Evolutionary conservation across 2,329 filamentous ascomycete species (phyloP).

Genomic region (Tolypocladium sp.): DNA sequence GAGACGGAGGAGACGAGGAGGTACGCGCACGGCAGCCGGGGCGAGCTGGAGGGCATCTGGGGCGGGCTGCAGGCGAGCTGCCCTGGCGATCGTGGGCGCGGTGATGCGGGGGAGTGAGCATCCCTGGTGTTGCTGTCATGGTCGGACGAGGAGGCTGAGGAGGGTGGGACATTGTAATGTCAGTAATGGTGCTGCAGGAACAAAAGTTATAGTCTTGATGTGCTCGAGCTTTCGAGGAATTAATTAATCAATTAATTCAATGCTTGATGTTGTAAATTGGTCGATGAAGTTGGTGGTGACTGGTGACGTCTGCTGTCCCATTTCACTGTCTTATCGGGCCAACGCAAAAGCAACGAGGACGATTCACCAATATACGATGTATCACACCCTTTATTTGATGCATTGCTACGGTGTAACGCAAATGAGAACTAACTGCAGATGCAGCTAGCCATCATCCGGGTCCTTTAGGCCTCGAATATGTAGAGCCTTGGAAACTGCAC

Average conservation of each 20-base stretch:
- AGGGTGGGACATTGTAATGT: not conserved
- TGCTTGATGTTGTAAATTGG: not conserved
- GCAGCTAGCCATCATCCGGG: too few species aligned
- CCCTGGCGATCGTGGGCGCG: not conserved
- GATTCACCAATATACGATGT: too few species aligned
- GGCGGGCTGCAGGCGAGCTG: not conserved
- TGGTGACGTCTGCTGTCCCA: too few species aligned
- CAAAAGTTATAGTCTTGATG: not conserved
- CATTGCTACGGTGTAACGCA: too few species aligned
- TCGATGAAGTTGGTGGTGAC: not conserved
- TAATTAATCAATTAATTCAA: not conserved
- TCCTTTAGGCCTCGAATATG: too few species aligned
- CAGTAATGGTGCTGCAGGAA: not conserved
- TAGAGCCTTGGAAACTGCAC: too few species aligned
- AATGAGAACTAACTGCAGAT: too few species aligned
- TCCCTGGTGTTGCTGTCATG: not conserved
- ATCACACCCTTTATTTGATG: too few species aligned
- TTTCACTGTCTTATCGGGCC: too few species aligned
- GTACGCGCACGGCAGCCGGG: slow-evolving; percentile 9
- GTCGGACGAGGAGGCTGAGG: not conserved
- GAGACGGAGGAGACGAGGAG: slow-evolving; percentile 12
- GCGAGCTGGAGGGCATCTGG: slow-evolving; percentile 12
- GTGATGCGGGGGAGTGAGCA: not conserved
- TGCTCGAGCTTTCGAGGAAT: not conserved
- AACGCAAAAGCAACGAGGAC: too few species aligned